Base-by-base conservation (phyloP, 2,329 filamentous ascomycete genomes). In the Diaporthe sp. region DNA sequence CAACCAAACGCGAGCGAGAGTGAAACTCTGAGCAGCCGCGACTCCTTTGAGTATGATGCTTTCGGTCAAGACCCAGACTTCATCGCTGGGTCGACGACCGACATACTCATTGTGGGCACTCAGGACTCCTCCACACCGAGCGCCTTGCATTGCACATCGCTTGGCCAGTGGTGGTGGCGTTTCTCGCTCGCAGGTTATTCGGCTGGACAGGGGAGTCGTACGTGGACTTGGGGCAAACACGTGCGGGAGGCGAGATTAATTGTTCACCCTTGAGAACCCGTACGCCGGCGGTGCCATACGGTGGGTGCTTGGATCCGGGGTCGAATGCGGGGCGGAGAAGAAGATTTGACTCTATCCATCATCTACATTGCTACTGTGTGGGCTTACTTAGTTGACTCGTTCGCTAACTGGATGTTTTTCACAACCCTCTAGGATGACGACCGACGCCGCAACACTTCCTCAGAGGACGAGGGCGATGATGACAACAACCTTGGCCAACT, bases 281-380 rank as follows among this genome's bases (percentile, higher is more conserved):
- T 49, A 72, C 70, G 39, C 68, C 31, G 70, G 70, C 42, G 53
- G 39, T 5, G 2, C 2, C 53, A 37, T 37, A 44, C 58, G 58
- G 58, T 25, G 7, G n/a, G 9, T 13, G 20, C 6, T 42, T 39
- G 25, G 53, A 34, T 49, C 68, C 53, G 22, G 28, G 28, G 70
- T 51, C 55, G 70, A 72, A 72, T 72, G 70, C 70, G 42, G 53
- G 70, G 39, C 42, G 70, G 70, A 72, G 70, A 42, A 60, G 70
- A 72, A 60, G 57, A 72, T 31, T 60, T 72, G 70, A 60, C 70
- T 61, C 70, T 72, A 72, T 72, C 70, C 70, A 60, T 72, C 25
- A 60, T 71, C 28, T 60, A 49, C 31, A 15, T 51, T 72, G 70
- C 70, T 60, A 49, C 44, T 44, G 31, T n/a, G 13, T 49, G 28